Evolutionary conservation across 2,329 filamentous ascomycete species (phyloP).

Genomic region (Epichloe sylvatica): DNA sequence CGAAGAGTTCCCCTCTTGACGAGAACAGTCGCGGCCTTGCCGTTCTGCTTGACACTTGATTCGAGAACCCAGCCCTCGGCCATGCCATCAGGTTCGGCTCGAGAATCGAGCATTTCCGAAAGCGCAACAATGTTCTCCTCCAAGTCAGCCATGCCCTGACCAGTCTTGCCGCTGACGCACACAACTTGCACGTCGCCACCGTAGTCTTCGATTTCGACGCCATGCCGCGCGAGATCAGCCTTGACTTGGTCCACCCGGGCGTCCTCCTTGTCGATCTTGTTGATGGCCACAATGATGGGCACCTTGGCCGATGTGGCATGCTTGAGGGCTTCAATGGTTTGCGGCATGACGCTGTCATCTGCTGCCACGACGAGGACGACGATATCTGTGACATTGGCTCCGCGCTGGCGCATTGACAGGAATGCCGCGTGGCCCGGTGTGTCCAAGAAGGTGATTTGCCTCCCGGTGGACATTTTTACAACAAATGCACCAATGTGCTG

Average conservation of each 20-base stretch:
- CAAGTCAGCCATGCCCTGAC: conserved; percentile 76
- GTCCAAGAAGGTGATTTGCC: conserved; percentile 89
- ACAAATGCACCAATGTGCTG: conserved; percentile 98
- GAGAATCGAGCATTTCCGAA: conserved; percentile 80
- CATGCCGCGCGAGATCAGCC: conserved; percentile 67
- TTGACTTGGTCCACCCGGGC: conserved; percentile 75
- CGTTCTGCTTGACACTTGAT: conserved; percentile 71
- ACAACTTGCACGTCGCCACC: conserved; percentile 92
- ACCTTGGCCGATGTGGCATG: conserved; percentile 79
- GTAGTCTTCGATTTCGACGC: conserved; percentile 85
- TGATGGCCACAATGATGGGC: conserved; percentile 94
- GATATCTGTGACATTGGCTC: conserved; percentile 92
- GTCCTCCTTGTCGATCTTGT: conserved; percentile 86
- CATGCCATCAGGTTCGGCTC: conserved; percentile 60
- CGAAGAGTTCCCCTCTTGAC: conserved; percentile 77
- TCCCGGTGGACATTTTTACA: conserved; percentile 72
- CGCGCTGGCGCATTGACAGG: conserved; percentile 85
- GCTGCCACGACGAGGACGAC: conserved; percentile 91
- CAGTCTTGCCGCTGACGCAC: conserved; percentile 83
- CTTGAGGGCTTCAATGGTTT: conserved; percentile 91
- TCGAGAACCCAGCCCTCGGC: conserved; percentile 93
- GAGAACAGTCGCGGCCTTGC: conserved; percentile 77
- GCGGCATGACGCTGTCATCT: conserved; percentile 94
- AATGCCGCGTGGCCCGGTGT: conserved; percentile 95
- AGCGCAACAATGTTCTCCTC: conserved; percentile 82